Evolutionary conservation across 257 asterid species (phyloP).

Genomic region (Prunella vulgaris): DNA sequence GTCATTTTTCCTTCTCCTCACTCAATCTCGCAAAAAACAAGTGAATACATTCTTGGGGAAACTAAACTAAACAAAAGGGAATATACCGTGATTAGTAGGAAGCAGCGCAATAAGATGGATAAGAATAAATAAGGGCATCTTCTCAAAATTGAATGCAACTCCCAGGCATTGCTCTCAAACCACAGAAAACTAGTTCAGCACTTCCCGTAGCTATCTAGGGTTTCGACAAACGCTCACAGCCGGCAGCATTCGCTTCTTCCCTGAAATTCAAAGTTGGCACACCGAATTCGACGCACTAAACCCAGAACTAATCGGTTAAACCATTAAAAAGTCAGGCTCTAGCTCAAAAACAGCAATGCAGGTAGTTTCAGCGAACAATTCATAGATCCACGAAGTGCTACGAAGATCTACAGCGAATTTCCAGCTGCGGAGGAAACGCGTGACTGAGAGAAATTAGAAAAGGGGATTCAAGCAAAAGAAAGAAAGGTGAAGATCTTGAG

Average conservation of each 20-base stretch:
- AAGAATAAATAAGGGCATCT: slow-evolving; percentile 45
- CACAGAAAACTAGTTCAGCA: slow-evolving; percentile 19
- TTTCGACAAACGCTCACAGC: slow-evolving; percentile 31
- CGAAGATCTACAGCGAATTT: slow-evolving; percentile 17
- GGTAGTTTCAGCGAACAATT: slow-evolving; percentile 21
- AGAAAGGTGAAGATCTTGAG: slow-evolving; percentile 9
- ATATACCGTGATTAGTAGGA: slow-evolving; percentile 52
- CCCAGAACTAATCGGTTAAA: not conserved
- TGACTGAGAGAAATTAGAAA: not conserved
- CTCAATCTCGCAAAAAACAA: not conserved
- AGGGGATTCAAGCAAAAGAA: slow-evolving; percentile 21
- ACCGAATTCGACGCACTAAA: not conserved
- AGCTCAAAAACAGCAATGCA: slow-evolving; percentile 48
- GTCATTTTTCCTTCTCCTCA: not conserved
- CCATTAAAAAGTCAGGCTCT: slow-evolving; percentile 22
- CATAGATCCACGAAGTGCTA: slow-evolving; percentile 43
- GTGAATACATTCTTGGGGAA: not conserved
- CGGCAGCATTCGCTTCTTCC: slow-evolving; percentile 41
- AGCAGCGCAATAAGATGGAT: slow-evolving; percentile 50
- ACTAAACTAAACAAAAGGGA: not conserved
- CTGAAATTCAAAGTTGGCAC: not conserved
- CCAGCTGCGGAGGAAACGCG: not conserved
- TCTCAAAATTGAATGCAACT: slow-evolving; percentile 44
- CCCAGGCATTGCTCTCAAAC: slow-evolving; percentile 46
- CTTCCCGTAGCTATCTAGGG: slow-evolving; percentile 35